phyloP scores from a whole-genome alignment of 768 basidiomycete genomes.

The Flagelloscypha sp. region DNA sequence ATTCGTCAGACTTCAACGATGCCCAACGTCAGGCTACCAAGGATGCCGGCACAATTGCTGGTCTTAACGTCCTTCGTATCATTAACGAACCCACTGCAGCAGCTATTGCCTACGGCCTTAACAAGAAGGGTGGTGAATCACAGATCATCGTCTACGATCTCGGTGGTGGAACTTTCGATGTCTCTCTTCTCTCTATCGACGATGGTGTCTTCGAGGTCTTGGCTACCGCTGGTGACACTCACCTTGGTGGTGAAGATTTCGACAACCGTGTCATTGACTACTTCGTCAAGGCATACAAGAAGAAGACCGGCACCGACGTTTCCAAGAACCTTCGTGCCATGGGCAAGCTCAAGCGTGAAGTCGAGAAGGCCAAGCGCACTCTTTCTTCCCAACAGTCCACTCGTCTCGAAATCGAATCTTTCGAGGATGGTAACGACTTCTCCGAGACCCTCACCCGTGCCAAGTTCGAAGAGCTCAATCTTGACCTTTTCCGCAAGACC shows the following conservation, averaged over 20 bases:
- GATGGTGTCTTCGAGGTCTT: conserved; percentile 89
- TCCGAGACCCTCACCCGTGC: conserved; percentile 95
- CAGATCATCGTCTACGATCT: conserved; percentile 98
- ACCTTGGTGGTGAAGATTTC: conserved; percentile 94
- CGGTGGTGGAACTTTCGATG: conserved; percentile 98
- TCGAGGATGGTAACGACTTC: conserved; percentile 95
- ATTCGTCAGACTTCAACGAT: conserved; percentile 89
- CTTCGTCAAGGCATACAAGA: conserved; percentile 85
- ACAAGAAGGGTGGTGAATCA: conserved; percentile 90
- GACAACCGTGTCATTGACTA: conserved; percentile 90
- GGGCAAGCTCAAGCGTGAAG: conserved; percentile 88
- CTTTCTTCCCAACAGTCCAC: conserved; percentile 85
- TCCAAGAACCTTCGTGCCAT: conserved; percentile 72
- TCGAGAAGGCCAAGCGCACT: conserved; percentile 93
- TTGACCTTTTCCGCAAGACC: conserved; percentile 98
- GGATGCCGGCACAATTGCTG: conserved; percentile 92
- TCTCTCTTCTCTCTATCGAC: conserved; percentile 90
- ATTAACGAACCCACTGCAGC: conserved; percentile 98
- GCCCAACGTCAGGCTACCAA: conserved; percentile 99
- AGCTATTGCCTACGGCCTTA: conserved; percentile 96
- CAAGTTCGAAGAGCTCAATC: conserved; percentile 98
- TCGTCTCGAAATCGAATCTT: conserved; percentile 90
- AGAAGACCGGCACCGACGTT: conserved; percentile 84
- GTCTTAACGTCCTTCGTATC: conserved; percentile 91
- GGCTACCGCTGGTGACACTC: conserved; percentile 90